Base-by-base conservation (phyloP, 2,329 filamentous ascomycete genomes). In the Diaporthe vaccinii region DNA sequence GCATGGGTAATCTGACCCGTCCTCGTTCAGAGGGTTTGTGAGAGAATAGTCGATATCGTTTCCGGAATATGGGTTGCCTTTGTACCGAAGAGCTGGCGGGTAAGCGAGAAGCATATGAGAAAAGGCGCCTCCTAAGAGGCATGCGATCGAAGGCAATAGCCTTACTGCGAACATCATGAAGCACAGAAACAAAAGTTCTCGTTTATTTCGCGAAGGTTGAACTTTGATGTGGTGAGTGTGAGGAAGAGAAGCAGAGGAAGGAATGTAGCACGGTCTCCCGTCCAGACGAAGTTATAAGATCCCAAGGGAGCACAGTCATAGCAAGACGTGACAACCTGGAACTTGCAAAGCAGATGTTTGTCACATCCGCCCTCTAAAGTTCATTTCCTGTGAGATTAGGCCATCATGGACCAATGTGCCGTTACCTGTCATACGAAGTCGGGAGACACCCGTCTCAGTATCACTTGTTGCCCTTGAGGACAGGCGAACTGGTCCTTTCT, bases 1-100 rank as follows among this genome's bases (percentile, higher is more conserved):
- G 85, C 91, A 93, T 2, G 91, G 88, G 77, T 89, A 93, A 79
- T 92, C 86, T 28, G 86, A 87, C 75, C 89, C 87, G 31, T 85
- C 76, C 0, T 84, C 79, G 7, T 91, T 82, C 1, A 92, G 91
- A 14, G 86, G 87, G 17, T 88, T 90, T 79, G 91, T 91, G 76
- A 88, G 88, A 81, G 91, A 91, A 74, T 79, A 82, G 80, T 93
- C 90, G 76, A 88, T 85, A 57, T 84, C 79, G 67, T 83, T 82
- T 20, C 76, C 77, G 9, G 76, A 76, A 53, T 80, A 77, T 44
- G 80, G 80, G 73, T 82, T 82, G 71, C 28, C 53, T 28, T 36
- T 71, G 34, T 53, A 67, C 20, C 72, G 59, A 10, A 74, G 62
- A 12, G 72, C 61, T n/a, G 72, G 61, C 20, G 72, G 72, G 31